These are phyloP conservation scores for Rossbeevera mucosa DNA, from an alignment of 768 basidiomycete genomes.

Conservation along the genomic window DNA sequence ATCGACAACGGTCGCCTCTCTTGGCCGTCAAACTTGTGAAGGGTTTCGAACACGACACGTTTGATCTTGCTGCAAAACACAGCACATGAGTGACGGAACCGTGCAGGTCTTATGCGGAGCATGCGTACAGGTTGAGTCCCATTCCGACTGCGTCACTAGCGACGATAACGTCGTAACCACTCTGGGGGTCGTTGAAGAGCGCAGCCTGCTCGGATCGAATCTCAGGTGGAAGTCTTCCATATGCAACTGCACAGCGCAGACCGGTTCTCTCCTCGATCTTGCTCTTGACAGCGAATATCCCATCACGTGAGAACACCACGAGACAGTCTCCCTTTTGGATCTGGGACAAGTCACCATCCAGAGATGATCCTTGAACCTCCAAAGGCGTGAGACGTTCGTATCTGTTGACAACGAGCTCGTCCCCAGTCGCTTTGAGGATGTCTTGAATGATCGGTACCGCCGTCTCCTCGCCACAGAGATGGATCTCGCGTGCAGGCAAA, in stretches of 20 bases:
- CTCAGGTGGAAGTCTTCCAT: constrained; percentile 90
- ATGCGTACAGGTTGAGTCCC: constrained; percentile 89
- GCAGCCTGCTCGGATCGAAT: constrained; percentile 87
- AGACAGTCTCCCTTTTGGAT: constrained; percentile 85
- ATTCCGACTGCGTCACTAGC: constrained; percentile 96
- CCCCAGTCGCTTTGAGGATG: constrained; percentile 72
- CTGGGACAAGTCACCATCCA: constrained; percentile 55
- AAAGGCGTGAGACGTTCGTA: constrained; percentile 89
- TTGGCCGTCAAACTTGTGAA: constrained; percentile 62
- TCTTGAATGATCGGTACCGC: constrained; percentile 54
- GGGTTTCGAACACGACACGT: constrained; percentile 71
- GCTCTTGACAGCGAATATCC: constrained; percentile 76
- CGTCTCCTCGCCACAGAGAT: no score
- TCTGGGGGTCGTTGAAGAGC: constrained; percentile 81
- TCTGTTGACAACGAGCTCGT: constrained; percentile 72
- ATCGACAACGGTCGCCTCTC: constrained; percentile 46
- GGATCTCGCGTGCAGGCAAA: no score
- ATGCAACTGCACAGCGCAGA: constrained; percentile 84
- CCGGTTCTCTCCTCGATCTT: constrained; percentile 66
- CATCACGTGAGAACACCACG: constrained; percentile 74
- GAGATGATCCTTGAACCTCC: constrained; percentile 55
- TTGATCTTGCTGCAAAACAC: constrained; percentile 65
- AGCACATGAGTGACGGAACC: not conserved
- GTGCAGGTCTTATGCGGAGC: not conserved
- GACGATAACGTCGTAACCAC: constrained; percentile 84